Conservation (phyloP, 208 protist genomes). For the Crithidia mellificae region DNA sequence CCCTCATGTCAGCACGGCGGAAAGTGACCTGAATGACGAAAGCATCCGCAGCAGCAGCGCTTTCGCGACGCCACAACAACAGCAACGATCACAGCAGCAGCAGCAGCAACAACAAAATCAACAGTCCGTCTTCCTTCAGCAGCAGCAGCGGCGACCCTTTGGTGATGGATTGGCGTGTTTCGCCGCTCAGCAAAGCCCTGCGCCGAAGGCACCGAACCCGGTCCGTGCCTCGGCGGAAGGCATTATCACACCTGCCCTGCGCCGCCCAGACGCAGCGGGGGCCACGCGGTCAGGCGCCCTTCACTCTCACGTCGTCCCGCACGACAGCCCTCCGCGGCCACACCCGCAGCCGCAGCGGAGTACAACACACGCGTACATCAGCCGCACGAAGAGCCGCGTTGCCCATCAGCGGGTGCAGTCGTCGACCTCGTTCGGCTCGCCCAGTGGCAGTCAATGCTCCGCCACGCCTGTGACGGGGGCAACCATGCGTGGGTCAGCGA, state of each 20-base stretch:
- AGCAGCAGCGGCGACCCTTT: conserved; percentile 7
- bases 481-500: too few species aligned
- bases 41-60: conserved; percentile 13
- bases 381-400: conserved; percentile 1
- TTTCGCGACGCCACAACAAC: background rate
- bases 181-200: conserved; percentile 14
- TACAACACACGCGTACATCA: background rate
- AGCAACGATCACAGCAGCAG: conserved; percentile 3
- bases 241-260: background rate
- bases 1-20: too few species aligned
- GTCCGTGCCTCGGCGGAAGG: background rate
- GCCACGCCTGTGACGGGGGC: background rate
- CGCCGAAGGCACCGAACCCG: background rate
- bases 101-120: too few species aligned
- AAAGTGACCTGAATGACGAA: background rate
- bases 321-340: conserved; percentile 2
- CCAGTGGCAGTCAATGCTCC: background rate
- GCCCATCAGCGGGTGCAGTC: background rate
- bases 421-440: conserved; percentile 1
- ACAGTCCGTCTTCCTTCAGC: too few species aligned
- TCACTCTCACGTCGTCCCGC: background rate
- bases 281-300: background rate
- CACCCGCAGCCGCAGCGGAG: conserved; percentile 8
- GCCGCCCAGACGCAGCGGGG: background rate
- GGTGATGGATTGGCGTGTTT: conserved; percentile 16